Evolutionary conservation across 2,329 filamentous ascomycete genomes (phyloP).

Genomic region (Ceratocystis alfenasii): DNA sequence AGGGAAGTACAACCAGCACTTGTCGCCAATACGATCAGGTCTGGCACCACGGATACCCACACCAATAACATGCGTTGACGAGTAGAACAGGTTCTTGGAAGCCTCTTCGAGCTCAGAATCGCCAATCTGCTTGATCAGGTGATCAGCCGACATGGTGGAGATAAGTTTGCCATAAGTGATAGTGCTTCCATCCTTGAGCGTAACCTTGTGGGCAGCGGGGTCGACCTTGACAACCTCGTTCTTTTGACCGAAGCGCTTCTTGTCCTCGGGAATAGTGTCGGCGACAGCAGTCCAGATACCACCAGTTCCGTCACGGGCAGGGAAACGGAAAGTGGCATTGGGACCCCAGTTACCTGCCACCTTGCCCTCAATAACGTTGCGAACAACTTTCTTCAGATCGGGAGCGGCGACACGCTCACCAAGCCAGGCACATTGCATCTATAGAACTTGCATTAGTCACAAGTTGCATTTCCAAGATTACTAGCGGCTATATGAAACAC

Average conservation of each 20-base stretch:
- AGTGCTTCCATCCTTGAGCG: slow-evolving; percentile 70
- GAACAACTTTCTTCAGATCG: slow-evolving; percentile 84
- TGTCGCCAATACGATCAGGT: slow-evolving; percentile 93
- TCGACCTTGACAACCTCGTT: slow-evolving; percentile 79
- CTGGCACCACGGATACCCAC: slow-evolving; percentile 85
- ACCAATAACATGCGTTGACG: slow-evolving; percentile 91
- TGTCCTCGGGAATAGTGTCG: slow-evolving; percentile 81
- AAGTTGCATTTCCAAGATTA: not conserved
- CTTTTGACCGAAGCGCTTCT: slow-evolving; percentile 78
- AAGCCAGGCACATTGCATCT: slow-evolving; percentile 99
- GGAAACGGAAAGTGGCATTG: slow-evolving; percentile 97
- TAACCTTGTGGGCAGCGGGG: slow-evolving; percentile 70
- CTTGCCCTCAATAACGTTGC: slow-evolving; percentile 93
- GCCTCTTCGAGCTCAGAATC: slow-evolving; percentile 61
- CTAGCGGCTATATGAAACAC: not conserved
- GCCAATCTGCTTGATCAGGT: slow-evolving; percentile 73
- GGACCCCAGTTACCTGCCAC: slow-evolving; percentile 95
- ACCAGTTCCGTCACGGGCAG: slow-evolving; percentile 85
- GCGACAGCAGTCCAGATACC: slow-evolving; percentile 98
- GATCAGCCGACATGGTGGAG: slow-evolving; percentile 92
- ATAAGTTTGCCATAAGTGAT: slow-evolving; percentile 86
- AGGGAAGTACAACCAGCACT: slow-evolving; percentile 99
- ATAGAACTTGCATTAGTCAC: slow-evolving; percentile 1
- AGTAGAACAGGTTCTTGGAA: slow-evolving; percentile 85
- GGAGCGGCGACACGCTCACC: slow-evolving; percentile 96